Evolutionary conservation across 768 basidiomycete species (phyloP), one percentile per base, ranked within the genome.

Genomic region (Lentinula raphanica): DNA sequence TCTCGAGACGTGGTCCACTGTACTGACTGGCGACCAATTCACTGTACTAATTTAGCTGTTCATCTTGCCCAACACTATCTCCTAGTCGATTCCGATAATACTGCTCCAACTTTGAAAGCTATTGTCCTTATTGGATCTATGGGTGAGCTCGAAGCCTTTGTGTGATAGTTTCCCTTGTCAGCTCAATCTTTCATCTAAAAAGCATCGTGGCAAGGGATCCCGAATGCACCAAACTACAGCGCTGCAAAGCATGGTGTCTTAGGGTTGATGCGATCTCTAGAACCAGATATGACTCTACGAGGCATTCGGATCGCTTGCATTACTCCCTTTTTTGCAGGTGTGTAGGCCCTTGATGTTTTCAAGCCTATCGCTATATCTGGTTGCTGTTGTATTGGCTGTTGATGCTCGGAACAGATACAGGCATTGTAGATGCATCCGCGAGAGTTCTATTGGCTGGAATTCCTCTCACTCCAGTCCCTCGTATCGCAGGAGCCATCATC

Each of bases 111-210:
- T 5, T 63, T 61, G 38, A 74, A 71, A 55, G 59, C 69, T 7
- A 59, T 74, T 48, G 62, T 72, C 3, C 48, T 74, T 6, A 63
- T 72, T 6, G 71, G 71, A 21, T 73, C 71, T 15, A 70, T 74
- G 70, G 66, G 71, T 71, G 42, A 17, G 59, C 51, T n/a, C n/a
- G n/a, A n/a, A n/a, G n/a, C n/a, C n/a, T n/a, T n/a, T n/a, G n/a
- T n/a, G n/a, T n/a, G n/a, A n/a, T n/a, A n/a, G n/a, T n/a, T n/a
- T n/a, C n/a, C n/a, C n/a, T n/a, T 3, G 3, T 11, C 25, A 13
- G 42, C 40, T 31, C 3, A 19, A 1, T 3, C 3, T 32, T 45
- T 21, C 44, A 27, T 35, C 12, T 5, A 27, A 23, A 32, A 44
- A 70, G 68, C 72, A 9, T 70, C 69, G 11, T 70, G 69, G 62